Conservation (phyloP, 371 early-diverging fungal genomes). For the Syncephalastrum sp. region DNA sequence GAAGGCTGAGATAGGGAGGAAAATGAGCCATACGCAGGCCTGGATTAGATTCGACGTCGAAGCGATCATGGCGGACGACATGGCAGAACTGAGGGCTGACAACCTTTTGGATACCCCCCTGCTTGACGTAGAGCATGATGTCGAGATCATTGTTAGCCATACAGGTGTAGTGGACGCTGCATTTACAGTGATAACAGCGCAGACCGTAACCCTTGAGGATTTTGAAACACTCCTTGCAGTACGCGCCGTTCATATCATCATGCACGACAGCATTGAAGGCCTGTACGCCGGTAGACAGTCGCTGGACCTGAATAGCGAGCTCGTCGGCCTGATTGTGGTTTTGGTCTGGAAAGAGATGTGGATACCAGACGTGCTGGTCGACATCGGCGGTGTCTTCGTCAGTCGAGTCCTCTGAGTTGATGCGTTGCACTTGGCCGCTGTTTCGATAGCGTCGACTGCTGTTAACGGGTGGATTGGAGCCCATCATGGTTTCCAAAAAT, state of each 20-base stretch:
- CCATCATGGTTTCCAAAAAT: slow-evolving; percentile 20
- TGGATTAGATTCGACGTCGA: neutral
- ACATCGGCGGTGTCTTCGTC: slow-evolving; percentile 5
- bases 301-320: slow-evolving; percentile 1
- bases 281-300: slow-evolving; percentile 1
- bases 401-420: neutral
- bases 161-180: slow-evolving; percentile 42
- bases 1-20: slow-evolving; percentile 9
- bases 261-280: slow-evolving; percentile 6
- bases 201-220: slow-evolving; percentile 51
- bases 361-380: slow-evolving; percentile 43
- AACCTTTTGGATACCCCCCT: slow-evolving; percentile 46
- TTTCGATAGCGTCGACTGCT: slow-evolving; percentile 20
- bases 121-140: slow-evolving; percentile 42
- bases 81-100: slow-evolving; percentile 45
- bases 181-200: slow-evolving; percentile 54
- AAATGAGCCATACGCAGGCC: slow-evolving; percentile 7
- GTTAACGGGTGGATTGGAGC: slow-evolving; percentile 13
- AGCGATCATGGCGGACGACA: slow-evolving; percentile 28
- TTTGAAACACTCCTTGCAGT: slow-evolving; percentile 54
- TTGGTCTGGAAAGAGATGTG: slow-evolving; percentile 35
- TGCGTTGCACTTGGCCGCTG: neutral
- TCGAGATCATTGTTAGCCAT: slow-evolving; percentile 29
- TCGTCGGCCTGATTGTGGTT: slow-evolving; percentile 8
- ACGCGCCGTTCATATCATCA: slow-evolving; percentile 28